Conservation (phyloP, 257 asterid genomes). For the Plantago ovata region DNA sequence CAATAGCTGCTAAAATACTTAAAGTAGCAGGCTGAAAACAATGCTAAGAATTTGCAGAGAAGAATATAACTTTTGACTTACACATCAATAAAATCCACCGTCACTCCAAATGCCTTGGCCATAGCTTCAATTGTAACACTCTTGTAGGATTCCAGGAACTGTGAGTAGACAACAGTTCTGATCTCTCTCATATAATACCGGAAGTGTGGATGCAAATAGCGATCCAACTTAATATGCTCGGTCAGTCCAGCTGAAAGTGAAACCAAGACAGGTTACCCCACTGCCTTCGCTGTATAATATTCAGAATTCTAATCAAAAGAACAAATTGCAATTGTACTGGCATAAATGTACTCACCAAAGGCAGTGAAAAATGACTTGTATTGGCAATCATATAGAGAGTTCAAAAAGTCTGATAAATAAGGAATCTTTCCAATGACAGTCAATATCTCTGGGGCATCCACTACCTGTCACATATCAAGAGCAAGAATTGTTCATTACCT, state of each 20-base stretch:
- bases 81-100: conserved; percentile 72
- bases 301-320: background rate
- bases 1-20: background rate
- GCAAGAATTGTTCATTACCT: conserved; percentile 6
- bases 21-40: background rate
- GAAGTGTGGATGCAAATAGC: conserved; percentile 70
- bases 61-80: conserved; percentile 23
- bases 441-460: conserved; percentile 93
- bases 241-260: conserved; percentile 65
- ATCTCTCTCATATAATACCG: conserved; percentile 81
- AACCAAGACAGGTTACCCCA: conserved; percentile 2
- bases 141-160: conserved; percentile 80
- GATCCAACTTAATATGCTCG: conserved; percentile 65
- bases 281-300: background rate
- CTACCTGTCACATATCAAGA: conserved; percentile 53
- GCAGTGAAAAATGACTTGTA: conserved; percentile 81
- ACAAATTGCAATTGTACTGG: background rate
- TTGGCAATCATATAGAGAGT: conserved; percentile 78
- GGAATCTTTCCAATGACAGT: conserved; percentile 82
- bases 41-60: background rate
- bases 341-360: conserved; percentile 48
- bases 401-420: conserved; percentile 65
- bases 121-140: conserved; percentile 79
- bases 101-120: conserved; percentile 79
- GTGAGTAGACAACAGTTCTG: conserved; percentile 74